Evolutionary conservation across 495 filamentous ascomycete genomes (phyloP).

Genomic region (Penicillium malachiteum): DNA sequence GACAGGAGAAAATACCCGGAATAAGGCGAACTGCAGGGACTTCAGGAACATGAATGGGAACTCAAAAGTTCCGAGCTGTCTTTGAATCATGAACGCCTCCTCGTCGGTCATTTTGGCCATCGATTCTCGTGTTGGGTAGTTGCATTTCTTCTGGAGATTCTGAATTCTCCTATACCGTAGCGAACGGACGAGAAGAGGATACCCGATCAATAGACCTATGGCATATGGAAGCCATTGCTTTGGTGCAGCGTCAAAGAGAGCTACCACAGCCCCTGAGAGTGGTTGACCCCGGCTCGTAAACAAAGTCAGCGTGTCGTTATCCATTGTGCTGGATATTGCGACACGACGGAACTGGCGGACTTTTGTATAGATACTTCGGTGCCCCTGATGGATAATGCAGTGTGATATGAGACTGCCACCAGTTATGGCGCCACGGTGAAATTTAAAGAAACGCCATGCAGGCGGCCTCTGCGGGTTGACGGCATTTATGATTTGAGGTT

Average conservation of each 20-base stretch:
- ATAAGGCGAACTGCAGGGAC: slow-evolving; percentile 63
- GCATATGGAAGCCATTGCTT: slow-evolving; percentile 27
- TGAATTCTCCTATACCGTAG: slow-evolving; percentile 52
- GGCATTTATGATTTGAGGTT: too few species aligned
- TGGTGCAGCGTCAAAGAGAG: slow-evolving; percentile 13
- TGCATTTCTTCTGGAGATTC: slow-evolving; percentile 44
- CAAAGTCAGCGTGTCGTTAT: slow-evolving; percentile 2
- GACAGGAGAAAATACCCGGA: slow-evolving; percentile 42
- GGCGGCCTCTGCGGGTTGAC: too few species aligned
- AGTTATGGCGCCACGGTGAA: too few species aligned
- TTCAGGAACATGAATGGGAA: slow-evolving; percentile 58
- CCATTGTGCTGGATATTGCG: slow-evolving; percentile 6
- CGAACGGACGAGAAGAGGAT: slow-evolving; percentile 29
- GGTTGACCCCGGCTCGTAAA: not conserved
- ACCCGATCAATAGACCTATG: slow-evolving; percentile 23
- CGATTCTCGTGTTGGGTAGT: slow-evolving; percentile 54
- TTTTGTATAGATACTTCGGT: not conserved
- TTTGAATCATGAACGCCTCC: slow-evolving; percentile 58
- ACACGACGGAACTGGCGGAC: too few species aligned
- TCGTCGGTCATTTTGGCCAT: slow-evolving; percentile 62
- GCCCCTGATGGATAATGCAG: too few species aligned
- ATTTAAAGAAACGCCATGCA: too few species aligned
- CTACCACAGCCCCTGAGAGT: not conserved
- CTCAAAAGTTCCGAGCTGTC: slow-evolving; percentile 48
- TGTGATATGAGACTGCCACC: too few species aligned